phyloP scores from a whole-genome alignment of 73 alveolate species.

The Urostyla sp. region DNA sequence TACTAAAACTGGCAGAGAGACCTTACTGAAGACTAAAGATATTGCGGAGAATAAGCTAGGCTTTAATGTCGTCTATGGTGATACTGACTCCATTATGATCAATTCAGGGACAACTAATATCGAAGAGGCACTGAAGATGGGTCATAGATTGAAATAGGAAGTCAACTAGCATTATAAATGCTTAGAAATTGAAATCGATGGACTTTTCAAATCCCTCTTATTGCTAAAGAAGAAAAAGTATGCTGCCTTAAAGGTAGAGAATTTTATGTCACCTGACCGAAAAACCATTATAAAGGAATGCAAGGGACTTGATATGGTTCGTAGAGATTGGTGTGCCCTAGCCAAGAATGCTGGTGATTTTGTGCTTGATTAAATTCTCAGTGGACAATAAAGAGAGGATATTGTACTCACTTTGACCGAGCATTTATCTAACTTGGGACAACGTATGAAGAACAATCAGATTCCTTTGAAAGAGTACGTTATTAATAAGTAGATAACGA shows the following conservation, averaged over 20 bases:
- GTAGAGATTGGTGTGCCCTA: conserved; percentile 99
- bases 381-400: conserved; percentile 90
- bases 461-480: conserved; percentile 77
- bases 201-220: conserved; percentile 90
- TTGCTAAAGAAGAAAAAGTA: conserved; percentile 98
- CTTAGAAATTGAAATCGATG: conserved; percentile 98
- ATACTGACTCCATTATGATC: conserved; percentile 99
- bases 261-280: conserved; percentile 69
- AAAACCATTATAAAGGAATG: conserved; percentile 70
- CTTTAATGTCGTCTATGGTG: conserved; percentile 96
- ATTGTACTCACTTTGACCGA: conserved; percentile 79
- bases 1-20: conserved; percentile 97
- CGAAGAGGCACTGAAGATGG: conserved; percentile 86
- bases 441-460: conserved; percentile 69
- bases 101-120: conserved; percentile 84
- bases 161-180: conserved; percentile 95
- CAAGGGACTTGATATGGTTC: conserved; percentile 98
- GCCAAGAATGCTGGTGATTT: conserved; percentile 84
- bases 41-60: conserved; percentile 75
- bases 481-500: conserved; percentile 92
- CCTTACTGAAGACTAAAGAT: conserved; percentile 86
- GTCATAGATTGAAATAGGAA: conserved; percentile 82
- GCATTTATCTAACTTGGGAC: conserved; percentile 81
- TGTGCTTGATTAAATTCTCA: conserved; percentile 83
- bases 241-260: conserved; percentile 95